Base-by-base conservation (phyloP, 305 asterid species). In the Coffea humblotiana region DNA sequence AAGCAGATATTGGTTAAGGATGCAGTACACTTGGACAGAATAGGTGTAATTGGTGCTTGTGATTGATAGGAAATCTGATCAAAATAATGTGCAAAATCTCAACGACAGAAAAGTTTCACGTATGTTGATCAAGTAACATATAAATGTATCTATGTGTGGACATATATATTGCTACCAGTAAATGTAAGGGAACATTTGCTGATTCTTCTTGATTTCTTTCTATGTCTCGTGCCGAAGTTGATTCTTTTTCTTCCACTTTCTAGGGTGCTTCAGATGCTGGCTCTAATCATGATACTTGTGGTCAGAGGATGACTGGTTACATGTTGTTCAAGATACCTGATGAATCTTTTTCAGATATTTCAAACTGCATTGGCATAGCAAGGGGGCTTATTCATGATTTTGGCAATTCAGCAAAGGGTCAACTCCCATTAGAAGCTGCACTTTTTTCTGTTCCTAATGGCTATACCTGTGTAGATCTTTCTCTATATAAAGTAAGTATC, bases 321-420 rank as follows among this genome's bases (percentile, higher is more conserved):
- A 87, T 92, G 71, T 87, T 87, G 77, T 92, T 96, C 86, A 81
- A 82, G 90, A 84, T 96, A 80, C 99, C 99, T 18, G 95, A 94
- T 32, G 90, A 84, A 74, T 85, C 90, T 74, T 85, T 88, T 86
- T 87, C 92, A 48, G 82, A 81, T 82, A 75, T 85, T 67, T 71
- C 88, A 81, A 94, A 92, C 83, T 96, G 97, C 89, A 85, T 96
- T 81, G 92, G 95, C 86, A 82, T 96, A 79, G 87, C 87, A 32
- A 92, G 93, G 87, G 93, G 97, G 80, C 85, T 91, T 85, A 72
- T 85, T 43, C 87, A 80, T 77, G 92, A 88, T 79, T 77, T 83
- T 37, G 91, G 85, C 82, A 84, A 84, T 82, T 77, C 87, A 73
- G 89, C 88, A 81, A 78, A 80, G 35, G 89, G 81, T 27, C 80